These are phyloP conservation scores for Exidia glandulosa DNA, from an alignment of 768 basidiomycete species.

Conservation along the genomic window DNA sequence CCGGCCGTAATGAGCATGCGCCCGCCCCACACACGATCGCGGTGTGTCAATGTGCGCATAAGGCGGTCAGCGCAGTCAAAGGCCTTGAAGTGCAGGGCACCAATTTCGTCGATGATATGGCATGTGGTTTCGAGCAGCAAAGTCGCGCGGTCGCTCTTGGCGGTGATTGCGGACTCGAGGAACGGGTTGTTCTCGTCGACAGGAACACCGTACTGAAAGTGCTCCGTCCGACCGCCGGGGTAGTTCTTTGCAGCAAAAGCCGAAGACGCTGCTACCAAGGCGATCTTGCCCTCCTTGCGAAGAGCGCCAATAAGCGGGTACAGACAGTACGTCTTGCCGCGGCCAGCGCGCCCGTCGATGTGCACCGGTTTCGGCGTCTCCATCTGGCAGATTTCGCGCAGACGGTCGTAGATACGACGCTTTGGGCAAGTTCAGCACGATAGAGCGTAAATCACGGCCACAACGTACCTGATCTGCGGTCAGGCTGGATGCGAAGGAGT, in stretches of 20 bases:
- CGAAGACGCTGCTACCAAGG: conserved; percentile 26
- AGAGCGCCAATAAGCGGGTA: conserved; percentile 23
- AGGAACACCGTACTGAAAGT: conserved; percentile 17
- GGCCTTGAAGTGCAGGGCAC: background rate
- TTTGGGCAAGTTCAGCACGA: background rate
- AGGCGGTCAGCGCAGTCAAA: background rate
- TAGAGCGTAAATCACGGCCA: background rate
- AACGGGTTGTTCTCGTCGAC: background rate
- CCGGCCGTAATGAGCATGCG: background rate
- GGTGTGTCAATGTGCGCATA: background rate
- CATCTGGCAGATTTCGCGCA: background rate
- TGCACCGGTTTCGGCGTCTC: conserved; percentile 13
- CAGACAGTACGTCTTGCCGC: conserved; percentile 29
- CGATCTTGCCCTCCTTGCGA: conserved; percentile 17
- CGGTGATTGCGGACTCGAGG: no score
- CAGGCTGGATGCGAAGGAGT: background rate
- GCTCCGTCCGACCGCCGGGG: conserved; percentile 24
- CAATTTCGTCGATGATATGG: background rate
- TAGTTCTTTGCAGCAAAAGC: conserved; percentile 31
- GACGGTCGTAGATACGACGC: background rate
- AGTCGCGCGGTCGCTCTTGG: no score
- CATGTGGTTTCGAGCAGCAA: background rate
- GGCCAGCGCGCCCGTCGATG: conserved; percentile 29
- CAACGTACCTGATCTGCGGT: background rate
- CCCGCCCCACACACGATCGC: background rate